Conservation (phyloP, 495 filamentous ascomycete genomes). For the Penicillium crystallinum region DNA sequence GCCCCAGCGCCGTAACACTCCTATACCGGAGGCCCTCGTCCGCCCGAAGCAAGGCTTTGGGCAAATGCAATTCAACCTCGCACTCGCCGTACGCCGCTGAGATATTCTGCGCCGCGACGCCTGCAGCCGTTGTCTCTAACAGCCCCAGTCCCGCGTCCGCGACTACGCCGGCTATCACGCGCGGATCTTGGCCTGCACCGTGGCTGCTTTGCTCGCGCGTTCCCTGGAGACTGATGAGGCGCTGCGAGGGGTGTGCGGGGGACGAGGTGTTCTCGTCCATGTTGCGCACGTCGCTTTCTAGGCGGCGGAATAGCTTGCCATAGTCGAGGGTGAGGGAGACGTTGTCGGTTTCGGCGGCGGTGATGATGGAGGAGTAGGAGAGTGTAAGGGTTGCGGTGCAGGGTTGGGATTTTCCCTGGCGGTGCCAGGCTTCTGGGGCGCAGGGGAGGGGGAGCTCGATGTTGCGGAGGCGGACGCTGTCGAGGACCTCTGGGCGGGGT, state of each 20-base stretch:
- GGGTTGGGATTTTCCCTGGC: conserved; percentile 39
- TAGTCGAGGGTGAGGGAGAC: conserved; percentile 45
- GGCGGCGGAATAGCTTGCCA: conserved; percentile 44
- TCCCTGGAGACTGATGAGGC: conserved; percentile 30
- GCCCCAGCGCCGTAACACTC: conserved; percentile 35
- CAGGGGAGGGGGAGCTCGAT: conserved; percentile 41
- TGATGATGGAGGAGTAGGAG: conserved; percentile 41
- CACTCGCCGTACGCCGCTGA: conserved; percentile 34
- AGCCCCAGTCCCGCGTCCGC: conserved; percentile 35
- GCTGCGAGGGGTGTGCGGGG: conserved; percentile 18
- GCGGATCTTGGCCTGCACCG: conserved; percentile 32
- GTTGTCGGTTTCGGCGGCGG: conserved; percentile 38
- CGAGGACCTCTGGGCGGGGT: conserved; percentile 31
- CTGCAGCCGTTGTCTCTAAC: conserved; percentile 38
- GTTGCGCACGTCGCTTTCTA: conserved; percentile 34
- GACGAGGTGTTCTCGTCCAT: conserved; percentile 21
- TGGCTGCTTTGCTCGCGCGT: conserved; percentile 27
- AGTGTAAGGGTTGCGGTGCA: conserved; percentile 41
- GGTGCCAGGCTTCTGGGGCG: conserved; percentile 45
- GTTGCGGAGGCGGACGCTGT: conserved; percentile 38
- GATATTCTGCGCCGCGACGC: conserved; percentile 20
- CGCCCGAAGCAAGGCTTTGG: conserved; percentile 40
- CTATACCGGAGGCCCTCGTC: conserved; percentile 40
- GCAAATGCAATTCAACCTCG: conserved; percentile 38
- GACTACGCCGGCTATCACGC: conserved; percentile 36